Evolutionary conservation across 768 basidiomycete species (phyloP).

Genomic region (Phaeotremella skinneri): DNA sequence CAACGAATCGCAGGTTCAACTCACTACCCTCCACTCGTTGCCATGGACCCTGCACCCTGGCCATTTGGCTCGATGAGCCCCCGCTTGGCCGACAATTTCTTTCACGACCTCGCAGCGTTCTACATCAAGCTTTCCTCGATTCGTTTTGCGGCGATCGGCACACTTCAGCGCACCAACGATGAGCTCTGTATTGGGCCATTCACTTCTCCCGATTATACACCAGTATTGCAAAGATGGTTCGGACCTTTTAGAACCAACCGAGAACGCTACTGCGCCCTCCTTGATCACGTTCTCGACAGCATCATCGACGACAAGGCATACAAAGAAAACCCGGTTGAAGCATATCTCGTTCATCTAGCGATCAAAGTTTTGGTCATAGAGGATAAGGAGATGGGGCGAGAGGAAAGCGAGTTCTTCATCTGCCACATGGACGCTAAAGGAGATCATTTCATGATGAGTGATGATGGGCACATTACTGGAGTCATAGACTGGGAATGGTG

Average conservation of each 20-base stretch:
- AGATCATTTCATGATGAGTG: constrained; percentile 40
- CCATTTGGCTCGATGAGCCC: background rate
- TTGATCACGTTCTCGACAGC: background rate
- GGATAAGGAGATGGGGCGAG: background rate
- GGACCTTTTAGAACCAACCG: background rate
- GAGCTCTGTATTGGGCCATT: background rate
- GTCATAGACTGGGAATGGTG: constrained; percentile 48
- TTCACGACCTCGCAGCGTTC: background rate
- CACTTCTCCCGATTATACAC: background rate
- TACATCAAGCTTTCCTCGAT: background rate
- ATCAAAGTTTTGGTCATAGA: background rate
- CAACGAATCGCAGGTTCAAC: background rate
- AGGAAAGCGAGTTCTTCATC: constrained; percentile 20
- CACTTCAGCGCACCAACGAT: background rate
- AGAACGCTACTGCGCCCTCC: background rate
- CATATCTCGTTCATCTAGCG: background rate
- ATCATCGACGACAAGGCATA: background rate
- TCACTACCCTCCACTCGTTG: background rate
- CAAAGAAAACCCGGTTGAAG: background rate
- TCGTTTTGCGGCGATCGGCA: background rate
- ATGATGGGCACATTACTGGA: constrained; percentile 27
- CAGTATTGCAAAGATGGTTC: background rate
- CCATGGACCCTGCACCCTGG: background rate
- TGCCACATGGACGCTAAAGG: constrained; percentile 31
- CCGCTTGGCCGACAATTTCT: background rate